phyloP scores from a whole-genome alignment of 176 grass and related monocot genomes.

The Thinopyrum elongatum region DNA sequence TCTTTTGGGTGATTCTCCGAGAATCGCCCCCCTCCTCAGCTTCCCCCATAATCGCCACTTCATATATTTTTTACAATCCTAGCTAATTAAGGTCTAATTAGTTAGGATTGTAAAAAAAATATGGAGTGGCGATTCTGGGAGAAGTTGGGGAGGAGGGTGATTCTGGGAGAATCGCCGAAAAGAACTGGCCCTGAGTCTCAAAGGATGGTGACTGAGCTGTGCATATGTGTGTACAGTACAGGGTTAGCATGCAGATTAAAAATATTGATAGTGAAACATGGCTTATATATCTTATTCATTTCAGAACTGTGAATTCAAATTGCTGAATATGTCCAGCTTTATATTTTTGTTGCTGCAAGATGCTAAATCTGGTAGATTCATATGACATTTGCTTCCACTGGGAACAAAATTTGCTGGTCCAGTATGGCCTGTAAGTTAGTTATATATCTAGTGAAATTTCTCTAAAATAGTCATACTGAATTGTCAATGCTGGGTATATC shows the following conservation, averaged over 20 bases:
- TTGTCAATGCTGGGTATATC: background rate
- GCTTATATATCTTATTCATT: background rate
- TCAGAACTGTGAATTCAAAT: background rate
- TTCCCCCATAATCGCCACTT: too few species aligned
- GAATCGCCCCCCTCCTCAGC: too few species aligned
- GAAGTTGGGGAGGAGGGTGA: too few species aligned
- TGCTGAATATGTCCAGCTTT: background rate
- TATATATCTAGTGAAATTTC: background rate
- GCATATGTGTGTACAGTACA: background rate
- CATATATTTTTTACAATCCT: too few species aligned
- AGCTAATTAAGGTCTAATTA: too few species aligned
- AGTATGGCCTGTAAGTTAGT: background rate
- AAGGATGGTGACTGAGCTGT: background rate
- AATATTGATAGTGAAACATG: background rate
- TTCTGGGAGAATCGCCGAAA: too few species aligned
- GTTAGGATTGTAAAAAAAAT: too few species aligned
- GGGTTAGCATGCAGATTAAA: background rate
- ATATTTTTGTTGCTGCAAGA: background rate
- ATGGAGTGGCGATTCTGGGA: too few species aligned
- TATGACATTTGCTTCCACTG: conserved; percentile 3
- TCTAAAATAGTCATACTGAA: background rate
- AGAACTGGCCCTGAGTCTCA: too few species aligned
- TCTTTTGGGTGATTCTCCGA: too few species aligned
- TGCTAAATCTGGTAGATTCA: conserved; percentile 2
- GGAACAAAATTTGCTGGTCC: background rate